Base-by-base conservation (phyloP, 345 rosid genomes). In the Corchorus capsularis region DNA sequence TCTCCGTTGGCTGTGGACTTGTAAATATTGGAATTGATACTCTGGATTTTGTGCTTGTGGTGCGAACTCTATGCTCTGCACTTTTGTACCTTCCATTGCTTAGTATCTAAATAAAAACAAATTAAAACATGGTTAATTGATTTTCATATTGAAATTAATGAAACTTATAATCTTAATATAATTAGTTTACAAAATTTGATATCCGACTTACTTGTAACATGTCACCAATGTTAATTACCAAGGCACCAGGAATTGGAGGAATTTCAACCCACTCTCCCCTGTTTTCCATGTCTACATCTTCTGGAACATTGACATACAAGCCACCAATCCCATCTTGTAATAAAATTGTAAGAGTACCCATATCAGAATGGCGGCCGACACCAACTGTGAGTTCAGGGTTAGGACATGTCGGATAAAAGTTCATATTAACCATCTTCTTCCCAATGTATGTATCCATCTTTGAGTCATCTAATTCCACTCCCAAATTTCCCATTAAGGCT, bases 291-390 rank as follows among this genome's bases (percentile, higher is more conserved):
- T 27, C 13, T 22, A 5, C 35, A 12, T 75, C 71, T 27, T 75
- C 79, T 7, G 81, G 84, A 27, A 37, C 81, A 59, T 78, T 85
- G 27, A 27, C 27, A 27, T 27, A 84, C 46, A 87, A 81, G 37
- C 93, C 93, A 10, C 90, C 93, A 32, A 87, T 88, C 9, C 82
- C 91, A 57, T 86, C 93, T 81, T 89, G 91, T 61, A 87, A 54
- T 54, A 89, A 80, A 62, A 89, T 78, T 0, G 93, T 87, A 1
- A 89, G 65, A 19, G 80, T 81, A 0, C 93, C 91, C 80, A 89
- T 73, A 63, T 89, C 91, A 7, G 91, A 87, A 75, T 89, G 91
- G 8, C 93, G 85, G 0, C 91, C 91, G 0, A 85, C 91, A 0
- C 91, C 93, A 0, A 89, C 83, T 0, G 90, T 89, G 4, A 86